phyloP scores from a whole-genome alignment of 345 rosid species.

The Chamaenerion angustifolium region DNA sequence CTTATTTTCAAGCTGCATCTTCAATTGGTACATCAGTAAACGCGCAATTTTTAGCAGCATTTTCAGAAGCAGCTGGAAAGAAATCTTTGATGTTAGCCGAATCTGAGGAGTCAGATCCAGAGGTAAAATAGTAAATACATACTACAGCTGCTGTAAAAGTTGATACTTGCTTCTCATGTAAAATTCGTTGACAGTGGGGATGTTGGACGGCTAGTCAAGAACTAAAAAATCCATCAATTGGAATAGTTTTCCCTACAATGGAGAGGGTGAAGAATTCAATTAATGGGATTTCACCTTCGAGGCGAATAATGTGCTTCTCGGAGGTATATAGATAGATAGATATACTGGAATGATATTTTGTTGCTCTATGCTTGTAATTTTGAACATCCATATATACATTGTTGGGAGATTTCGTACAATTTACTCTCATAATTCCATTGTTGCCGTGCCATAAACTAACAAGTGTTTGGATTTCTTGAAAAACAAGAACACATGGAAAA shows the following conservation, averaged over 20 bases:
- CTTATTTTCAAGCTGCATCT: conserved; percentile 49
- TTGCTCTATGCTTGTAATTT: background rate
- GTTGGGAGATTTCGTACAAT: too few species aligned
- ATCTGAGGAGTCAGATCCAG: conserved; percentile 94
- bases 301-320: conserved; percentile 67
- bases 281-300: conserved; percentile 52
- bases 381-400: background rate
- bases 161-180: conserved; percentile 1
- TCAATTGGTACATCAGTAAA: conserved; percentile 63
- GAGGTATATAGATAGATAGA: conserved; percentile 36
- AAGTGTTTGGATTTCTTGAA: conserved; percentile 10
- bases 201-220: conserved; percentile 85
- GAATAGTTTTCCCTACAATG: conserved; percentile 71
- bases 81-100: conserved; percentile 37
- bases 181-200: conserved; percentile 62
- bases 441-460: too few species aligned
- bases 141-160: conserved; percentile 1
- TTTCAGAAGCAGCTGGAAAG: conserved; percentile 78
- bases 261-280: conserved; percentile 58
- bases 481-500: conserved; percentile 98
- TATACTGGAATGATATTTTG: background rate
- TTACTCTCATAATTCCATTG: too few species aligned
- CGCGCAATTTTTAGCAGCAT: conserved; percentile 63
- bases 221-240: conserved; percentile 53
- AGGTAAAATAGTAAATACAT: conserved; percentile 30